Evolutionary conservation across 495 filamentous ascomycete genomes (phyloP).

Genomic region (Cryomyces antarcticus): DNA sequence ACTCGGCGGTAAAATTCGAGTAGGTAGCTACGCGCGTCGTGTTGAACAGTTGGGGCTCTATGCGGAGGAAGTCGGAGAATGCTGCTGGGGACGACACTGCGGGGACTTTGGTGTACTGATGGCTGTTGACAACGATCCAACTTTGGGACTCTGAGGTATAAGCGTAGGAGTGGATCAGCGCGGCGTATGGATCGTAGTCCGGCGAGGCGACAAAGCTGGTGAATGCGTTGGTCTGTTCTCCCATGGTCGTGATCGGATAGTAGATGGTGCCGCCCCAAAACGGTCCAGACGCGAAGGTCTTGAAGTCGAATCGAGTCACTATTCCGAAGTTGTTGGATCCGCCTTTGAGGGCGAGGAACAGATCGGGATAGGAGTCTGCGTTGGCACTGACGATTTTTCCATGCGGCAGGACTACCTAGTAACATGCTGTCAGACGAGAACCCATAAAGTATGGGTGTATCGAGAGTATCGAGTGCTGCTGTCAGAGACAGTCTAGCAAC

Average conservation of each 20-base stretch:
- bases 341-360: slow-evolving; percentile 22
- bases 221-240: slow-evolving; percentile 1
- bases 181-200: not conserved
- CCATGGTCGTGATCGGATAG: not conserved
- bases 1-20: not conserved
- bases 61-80: not conserved
- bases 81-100: not conserved
- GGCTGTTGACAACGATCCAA: not conserved
- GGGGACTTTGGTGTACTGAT: not conserved
- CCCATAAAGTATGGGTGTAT: not conserved
- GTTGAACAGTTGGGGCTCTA: not conserved
- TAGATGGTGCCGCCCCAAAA: slow-evolving; percentile 12
- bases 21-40: not conserved
- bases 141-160: not conserved
- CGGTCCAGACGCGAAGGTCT: slow-evolving; percentile 6
- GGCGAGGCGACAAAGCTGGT: slow-evolving; percentile 1
- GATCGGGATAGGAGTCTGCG: slow-evolving; percentile 12
- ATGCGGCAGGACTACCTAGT: slow-evolving; percentile 10
- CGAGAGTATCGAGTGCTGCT: no score
- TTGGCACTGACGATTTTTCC: slow-evolving; percentile 12
- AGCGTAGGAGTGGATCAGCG: not conserved
- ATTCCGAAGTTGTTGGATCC: slow-evolving; percentile 26
- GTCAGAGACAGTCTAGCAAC: no score
- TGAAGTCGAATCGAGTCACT: slow-evolving; percentile 14
- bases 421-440: not conserved